A percentile compares a stretch with the other conserved stretches of the same genome.
Evolutionary conservation across 371 early-diverging fungal genomes (phyloP).

Genomic region (Haplosporangium sp.): DNA sequence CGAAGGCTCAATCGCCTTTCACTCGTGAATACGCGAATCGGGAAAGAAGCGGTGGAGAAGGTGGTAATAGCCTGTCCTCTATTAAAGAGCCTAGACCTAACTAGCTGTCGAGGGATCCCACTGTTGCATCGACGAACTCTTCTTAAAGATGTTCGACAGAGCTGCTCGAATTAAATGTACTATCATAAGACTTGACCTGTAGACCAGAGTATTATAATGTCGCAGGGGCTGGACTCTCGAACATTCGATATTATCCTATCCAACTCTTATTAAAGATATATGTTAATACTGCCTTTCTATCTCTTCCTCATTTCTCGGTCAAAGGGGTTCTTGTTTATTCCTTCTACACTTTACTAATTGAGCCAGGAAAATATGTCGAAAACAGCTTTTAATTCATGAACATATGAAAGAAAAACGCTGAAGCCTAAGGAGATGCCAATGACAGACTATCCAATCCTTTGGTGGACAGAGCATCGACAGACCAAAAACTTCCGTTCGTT

Average conservation of each 20-base stretch:
- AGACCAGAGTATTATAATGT: too few relatives aligned
- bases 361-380: not conserved
- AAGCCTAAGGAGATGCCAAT: constrained; percentile 14
- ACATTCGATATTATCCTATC: too few relatives aligned
- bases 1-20: constrained; percentile 34
- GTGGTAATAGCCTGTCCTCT: constrained; percentile 17
- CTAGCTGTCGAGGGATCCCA: constrained; percentile 41
- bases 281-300: too few relatives aligned
- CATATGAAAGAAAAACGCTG: not conserved
- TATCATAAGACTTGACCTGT: too few relatives aligned
- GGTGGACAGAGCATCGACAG: constrained; percentile 13
- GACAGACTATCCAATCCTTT: constrained; percentile 12
- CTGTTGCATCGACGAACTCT: constrained; percentile 32
- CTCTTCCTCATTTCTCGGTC: too few relatives aligned
- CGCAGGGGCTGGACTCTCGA: too few relatives aligned
- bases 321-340: not conserved
- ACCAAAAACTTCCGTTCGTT: not conserved
- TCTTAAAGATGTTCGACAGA: constrained; percentile 21
- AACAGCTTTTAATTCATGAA: not conserved
- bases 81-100: constrained; percentile 35
- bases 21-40: constrained; percentile 29
- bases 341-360: not conserved
- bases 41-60: constrained; percentile 29
- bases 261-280: too few relatives aligned
- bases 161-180: not conserved